Base-by-base conservation (phyloP, 2,329 filamentous ascomycete species). In the Phaeoacremonium minimum region DNA sequence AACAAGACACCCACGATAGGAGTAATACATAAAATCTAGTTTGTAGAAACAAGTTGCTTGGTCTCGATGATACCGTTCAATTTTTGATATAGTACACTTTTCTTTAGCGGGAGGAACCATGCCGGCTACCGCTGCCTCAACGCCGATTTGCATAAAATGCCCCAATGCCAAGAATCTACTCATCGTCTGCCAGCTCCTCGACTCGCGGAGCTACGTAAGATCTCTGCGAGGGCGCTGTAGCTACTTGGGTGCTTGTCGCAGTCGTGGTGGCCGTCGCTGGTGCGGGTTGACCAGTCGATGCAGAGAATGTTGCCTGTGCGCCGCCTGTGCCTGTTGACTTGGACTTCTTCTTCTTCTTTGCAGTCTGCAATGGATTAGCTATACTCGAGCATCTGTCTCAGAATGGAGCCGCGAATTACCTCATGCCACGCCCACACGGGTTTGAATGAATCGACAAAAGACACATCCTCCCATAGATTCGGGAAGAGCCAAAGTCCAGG, bases 371-470 rank as follows among this genome's bases (percentile, higher is more conserved):
- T 53, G 52, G 55, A 11, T 33, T 18, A 15, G 14, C 13, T 16
- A 14, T 7, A 18, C n/a, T 11, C 3, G 6, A 33, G 32, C n/a
- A 7, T 18, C 22, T 9, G 9, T 26, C n/a, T 26, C 22, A 26
- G 22, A 32, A 34, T 35, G 5, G 16, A 12, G 16, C 39, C 5
- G 12, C 17, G 38, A 63, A 77, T 62, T 57, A 94, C 88, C 78
- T 95, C 90, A 61, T 98, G 93, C 93, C 93, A 98, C 42, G 88
- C 93, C 91, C 93, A 98, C 6, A 95, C 66, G 15, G 93, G 93
- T 56, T 84, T 84, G 75, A 98, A 98, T 54, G 87, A 94, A 59
- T 98, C 93, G 63, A 98, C 85, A 67, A 98, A 97, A 7, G 91
- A 95, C 18, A 98, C 93, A 57, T 98, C 93, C 61, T 98, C 93